phyloP scores from a whole-genome alignment of 306 rosid species.

The Rosa lucieae region DNA sequence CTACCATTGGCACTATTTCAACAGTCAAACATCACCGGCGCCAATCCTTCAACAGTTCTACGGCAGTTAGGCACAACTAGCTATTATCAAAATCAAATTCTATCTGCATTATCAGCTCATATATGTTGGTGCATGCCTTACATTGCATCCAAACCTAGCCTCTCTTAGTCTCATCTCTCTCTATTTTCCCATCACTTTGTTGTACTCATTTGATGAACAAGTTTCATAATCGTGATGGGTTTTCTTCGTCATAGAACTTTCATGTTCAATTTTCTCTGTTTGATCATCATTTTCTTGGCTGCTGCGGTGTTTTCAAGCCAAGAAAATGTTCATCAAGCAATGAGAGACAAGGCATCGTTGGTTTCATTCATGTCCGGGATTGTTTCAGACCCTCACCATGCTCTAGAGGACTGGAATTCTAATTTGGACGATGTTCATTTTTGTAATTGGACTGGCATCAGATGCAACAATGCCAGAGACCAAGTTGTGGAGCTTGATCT shows the following conservation, averaged over 20 bases:
- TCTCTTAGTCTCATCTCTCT: slow-evolving; percentile 15
- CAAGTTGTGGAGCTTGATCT: slow-evolving; percentile 75
- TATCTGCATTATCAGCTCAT: slow-evolving; percentile 14
- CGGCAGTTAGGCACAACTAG: slow-evolving; percentile 70
- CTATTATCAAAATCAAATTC: slow-evolving; percentile 12
- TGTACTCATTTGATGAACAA: slow-evolving; percentile 21
- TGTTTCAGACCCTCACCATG: slow-evolving; percentile 59
- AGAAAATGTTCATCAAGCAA: slow-evolving; percentile 25
- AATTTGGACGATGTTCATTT: slow-evolving; percentile 33
- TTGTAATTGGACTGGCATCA: slow-evolving; percentile 76
- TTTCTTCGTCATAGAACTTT: slow-evolving; percentile 23
- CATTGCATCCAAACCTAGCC: slow-evolving; percentile 10
- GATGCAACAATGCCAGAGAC: slow-evolving; percentile 60
- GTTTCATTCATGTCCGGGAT: slow-evolving; percentile 69
- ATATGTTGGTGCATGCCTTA: slow-evolving; percentile 15
- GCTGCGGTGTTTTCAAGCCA: slow-evolving; percentile 21
- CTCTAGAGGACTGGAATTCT: slow-evolving; percentile 55
- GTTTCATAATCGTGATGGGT: slow-evolving; percentile 29
- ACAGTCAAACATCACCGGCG: slow-evolving; percentile 64
- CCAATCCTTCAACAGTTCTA: slow-evolving; percentile 49
- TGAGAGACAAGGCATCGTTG: slow-evolving; percentile 53
- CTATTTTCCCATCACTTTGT: slow-evolving; percentile 9
- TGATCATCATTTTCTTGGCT: slow-evolving; percentile 25
- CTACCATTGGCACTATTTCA: slow-evolving; percentile 23
- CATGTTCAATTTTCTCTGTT: slow-evolving; percentile 31